Evolutionary conservation across 1,139 yeast genomes (phyloP).

Genomic region (Geotrichum macrosporum): DNA sequence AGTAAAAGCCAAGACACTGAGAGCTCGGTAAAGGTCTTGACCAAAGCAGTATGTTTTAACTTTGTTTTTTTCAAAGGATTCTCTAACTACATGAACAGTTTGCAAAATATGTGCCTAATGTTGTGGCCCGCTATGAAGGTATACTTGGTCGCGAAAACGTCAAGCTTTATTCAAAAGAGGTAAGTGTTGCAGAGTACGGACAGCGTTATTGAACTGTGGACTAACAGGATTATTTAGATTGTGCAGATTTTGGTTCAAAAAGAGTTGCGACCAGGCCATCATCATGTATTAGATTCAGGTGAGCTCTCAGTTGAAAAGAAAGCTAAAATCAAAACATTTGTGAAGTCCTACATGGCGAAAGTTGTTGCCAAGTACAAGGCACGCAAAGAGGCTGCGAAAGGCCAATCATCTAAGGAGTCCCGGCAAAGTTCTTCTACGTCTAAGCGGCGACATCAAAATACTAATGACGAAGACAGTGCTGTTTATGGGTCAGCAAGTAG

Average conservation of each 20-base stretch:
- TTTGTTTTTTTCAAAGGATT: neutral
- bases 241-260: conserved; percentile 59
- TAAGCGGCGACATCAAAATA: no score
- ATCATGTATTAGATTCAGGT: conserved; percentile 35
- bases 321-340: conserved; percentile 63
- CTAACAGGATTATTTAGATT: conserved; percentile 33
- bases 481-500: no score
- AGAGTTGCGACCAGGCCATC: conserved; percentile 43
- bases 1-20: neutral
- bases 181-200: neutral
- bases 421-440: no score
- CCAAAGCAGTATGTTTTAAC: neutral
- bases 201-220: neutral
- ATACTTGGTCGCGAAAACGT: conserved; percentile 68
- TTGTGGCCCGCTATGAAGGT: conserved; percentile 60
- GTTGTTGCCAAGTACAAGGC: conserved; percentile 28
- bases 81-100: conserved; percentile 35
- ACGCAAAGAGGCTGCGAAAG: neutral
- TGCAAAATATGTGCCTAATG: conserved; percentile 76
- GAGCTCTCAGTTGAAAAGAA: conserved; percentile 61
- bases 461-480: no score
- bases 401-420: no score
- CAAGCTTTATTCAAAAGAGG: conserved; percentile 73
- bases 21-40: neutral
- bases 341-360: conserved; percentile 68